Percentiles rank a stretch among this genome's conserved stretches.
Evolutionary conservation across 1,139 yeast genomes (phyloP).

Genomic region (Diutina neorugosa): DNA sequence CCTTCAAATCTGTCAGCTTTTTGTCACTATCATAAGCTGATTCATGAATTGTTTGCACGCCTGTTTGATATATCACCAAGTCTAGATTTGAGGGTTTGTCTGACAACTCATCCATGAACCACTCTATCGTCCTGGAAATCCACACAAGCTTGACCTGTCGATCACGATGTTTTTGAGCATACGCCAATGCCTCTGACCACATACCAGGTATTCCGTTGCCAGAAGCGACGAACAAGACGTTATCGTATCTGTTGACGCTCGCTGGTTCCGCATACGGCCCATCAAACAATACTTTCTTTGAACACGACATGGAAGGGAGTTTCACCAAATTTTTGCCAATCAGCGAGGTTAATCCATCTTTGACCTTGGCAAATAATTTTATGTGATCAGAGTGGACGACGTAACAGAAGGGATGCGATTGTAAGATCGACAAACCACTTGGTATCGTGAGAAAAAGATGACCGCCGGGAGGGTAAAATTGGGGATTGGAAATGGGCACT

Average conservation of each 20-base stretch:
- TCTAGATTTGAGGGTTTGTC: neutral
- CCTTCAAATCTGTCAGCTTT: neutral
- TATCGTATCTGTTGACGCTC: neutral
- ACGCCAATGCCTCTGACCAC: neutral
- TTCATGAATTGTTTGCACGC: neutral
- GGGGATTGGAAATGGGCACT: neutral
- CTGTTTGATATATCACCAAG: neutral
- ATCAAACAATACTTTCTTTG: neutral
- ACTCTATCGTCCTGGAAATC: neutral
- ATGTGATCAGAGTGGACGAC: neutral
- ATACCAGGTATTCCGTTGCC: slow-evolving; percentile 3
- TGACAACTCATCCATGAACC: neutral
- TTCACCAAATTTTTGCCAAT: neutral
- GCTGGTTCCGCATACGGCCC: slow-evolving; percentile 1
- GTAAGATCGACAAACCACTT: neutral
- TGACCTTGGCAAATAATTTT: neutral
- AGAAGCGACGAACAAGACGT: neutral
- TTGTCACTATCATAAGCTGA: neutral
- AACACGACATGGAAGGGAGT: neutral
- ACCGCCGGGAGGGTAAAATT: slow-evolving; percentile 2
- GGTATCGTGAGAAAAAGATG: neutral
- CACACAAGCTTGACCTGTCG: neutral
- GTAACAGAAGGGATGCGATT: slow-evolving; percentile 1
- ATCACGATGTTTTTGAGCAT: neutral
- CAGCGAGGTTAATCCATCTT: neutral